Evolutionary conservation across 2,329 filamentous ascomycete genomes (phyloP), one percentile per base, ranked within the genome.

Genomic region (Penicillium corylophilum): DNA sequence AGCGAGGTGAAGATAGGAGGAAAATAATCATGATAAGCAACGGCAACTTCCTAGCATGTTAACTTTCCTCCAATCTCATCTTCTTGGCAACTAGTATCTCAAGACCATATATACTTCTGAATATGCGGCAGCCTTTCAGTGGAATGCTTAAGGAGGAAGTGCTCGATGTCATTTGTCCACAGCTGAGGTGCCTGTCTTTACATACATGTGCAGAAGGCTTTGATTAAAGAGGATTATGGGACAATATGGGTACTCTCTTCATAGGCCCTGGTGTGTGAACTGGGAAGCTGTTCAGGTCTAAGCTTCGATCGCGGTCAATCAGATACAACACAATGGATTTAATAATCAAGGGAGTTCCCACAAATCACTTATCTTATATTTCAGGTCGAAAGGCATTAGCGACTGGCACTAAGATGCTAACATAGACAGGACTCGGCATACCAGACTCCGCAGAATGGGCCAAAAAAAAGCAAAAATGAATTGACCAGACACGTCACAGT

Each of bases 401-500:
- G 35, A 23, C 39, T 22, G 40, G 20, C 15, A 40, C 41, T n/a
- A 12, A 38, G 24, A 29, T 55, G 38, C 28, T 38, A 46, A 33
- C 31, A 40, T 28, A 40, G 20, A 50, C 39, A 29, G 16, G 8
- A 29, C 20, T 23, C 31, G 29, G 23, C 36, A 20, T 9, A 40
- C 33, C 42, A 36, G 31, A 8, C 2, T 23, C 40, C 12, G n/a
- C 24, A 29, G 20, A 13, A 36, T 36, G 12, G 6, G 20, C 22
- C 28, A 18, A 16, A 38, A 49, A 18, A 44, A 15, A 20, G 28
- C 26, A 38, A 16, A 16, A 42, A 28, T 20, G 15, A 22, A 4
- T 23, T 22, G 43, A 49, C 48, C 45, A 47, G 28, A 46, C 29
- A 60, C 46, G 40, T 53, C 36, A 46, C 33, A 53, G 35, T 51